These are phyloP conservation scores for Cystobasidium pallidum DNA, from an alignment of 1,284 basidiomycete species.

Conservation along the genomic window DNA sequence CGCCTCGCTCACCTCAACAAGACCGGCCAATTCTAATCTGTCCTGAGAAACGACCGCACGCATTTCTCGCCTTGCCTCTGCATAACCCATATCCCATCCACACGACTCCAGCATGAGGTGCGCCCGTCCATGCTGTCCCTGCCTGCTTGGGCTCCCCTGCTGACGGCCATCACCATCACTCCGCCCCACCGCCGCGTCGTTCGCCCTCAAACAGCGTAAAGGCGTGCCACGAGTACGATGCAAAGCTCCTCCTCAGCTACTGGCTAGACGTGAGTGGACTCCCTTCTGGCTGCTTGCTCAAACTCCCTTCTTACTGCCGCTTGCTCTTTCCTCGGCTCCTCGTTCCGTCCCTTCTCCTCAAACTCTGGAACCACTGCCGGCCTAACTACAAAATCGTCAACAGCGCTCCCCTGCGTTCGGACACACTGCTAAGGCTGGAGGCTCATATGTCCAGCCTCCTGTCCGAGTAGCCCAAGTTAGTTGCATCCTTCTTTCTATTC, in stretches of 20 bases:
- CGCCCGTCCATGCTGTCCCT: background rate
- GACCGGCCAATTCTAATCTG: background rate
- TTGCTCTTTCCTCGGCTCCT: background rate
- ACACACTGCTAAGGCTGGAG: constrained; percentile 58
- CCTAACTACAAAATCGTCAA: constrained; percentile 58
- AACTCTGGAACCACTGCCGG: constrained; percentile 56
- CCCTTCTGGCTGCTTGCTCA: background rate
- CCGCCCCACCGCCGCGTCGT: background rate
- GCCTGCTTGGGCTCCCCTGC: background rate
- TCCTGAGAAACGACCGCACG: background rate
- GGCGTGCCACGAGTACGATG: constrained; percentile 52
- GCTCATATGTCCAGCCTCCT: constrained; percentile 41
- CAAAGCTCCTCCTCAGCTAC: constrained; percentile 89
- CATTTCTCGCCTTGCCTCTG: background rate
- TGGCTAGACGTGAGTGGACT: constrained; percentile 66
- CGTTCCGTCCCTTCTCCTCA: constrained; percentile 3
- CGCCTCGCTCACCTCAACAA: background rate
- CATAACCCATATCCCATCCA: background rate
- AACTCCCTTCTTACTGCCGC: background rate
- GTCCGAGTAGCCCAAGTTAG: constrained; percentile 41
- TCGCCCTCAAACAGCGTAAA: constrained; percentile 23
- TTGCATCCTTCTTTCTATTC: background rate
- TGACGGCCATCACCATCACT: background rate
- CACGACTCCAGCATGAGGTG: constrained; percentile 18
- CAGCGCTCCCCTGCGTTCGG: constrained; percentile 46